Percentiles rank a stretch among this genome's conserved stretches.
phyloP scores from a whole-genome alignment of 2,329 filamentous ascomycete genomes.

The Colletotrichum tanaceti region DNA sequence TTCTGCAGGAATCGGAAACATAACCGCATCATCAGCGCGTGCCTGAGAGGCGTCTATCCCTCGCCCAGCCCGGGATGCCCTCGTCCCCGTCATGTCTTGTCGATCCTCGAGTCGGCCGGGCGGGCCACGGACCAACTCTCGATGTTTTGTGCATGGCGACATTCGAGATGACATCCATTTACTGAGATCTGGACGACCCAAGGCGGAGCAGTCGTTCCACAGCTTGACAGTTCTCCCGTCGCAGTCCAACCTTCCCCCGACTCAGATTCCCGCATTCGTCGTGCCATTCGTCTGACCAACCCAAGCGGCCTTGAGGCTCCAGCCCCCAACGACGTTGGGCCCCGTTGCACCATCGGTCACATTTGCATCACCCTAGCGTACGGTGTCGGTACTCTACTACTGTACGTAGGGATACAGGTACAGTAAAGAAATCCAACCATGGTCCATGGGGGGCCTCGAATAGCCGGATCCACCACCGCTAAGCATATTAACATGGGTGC shows the following conservation, averaged over 20 bases:
- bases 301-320: neutral
- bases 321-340: conserved; percentile 3
- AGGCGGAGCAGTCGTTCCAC: conserved; percentile 18
- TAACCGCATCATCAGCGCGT: neutral
- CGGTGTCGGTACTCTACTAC: too few relatives aligned
- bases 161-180: conserved; percentile 23
- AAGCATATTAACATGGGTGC: neutral
- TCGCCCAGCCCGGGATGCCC: neutral
- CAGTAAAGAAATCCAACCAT: conserved; percentile 10
- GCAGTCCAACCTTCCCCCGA: conserved; percentile 4
- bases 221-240: neutral
- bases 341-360: neutral
- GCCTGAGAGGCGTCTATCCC: neutral
- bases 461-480: conserved; percentile 6
- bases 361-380: too few relatives aligned
- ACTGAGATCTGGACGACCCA: conserved; percentile 16
- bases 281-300: neutral
- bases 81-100: neutral
- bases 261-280: neutral
- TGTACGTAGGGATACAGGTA: too few relatives aligned
- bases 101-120: conserved; percentile 8
- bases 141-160: conserved; percentile 1
- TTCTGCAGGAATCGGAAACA: conserved; percentile 13
- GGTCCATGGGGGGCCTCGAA: conserved; percentile 22
- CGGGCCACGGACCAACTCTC: conserved; percentile 33